A percentile compares a stretch with the other conserved stretches of the same genome.
Evolutionary conservation across 495 filamentous ascomycete species (phyloP).

Genomic region (Hypomontagnella submonticulosa): DNA sequence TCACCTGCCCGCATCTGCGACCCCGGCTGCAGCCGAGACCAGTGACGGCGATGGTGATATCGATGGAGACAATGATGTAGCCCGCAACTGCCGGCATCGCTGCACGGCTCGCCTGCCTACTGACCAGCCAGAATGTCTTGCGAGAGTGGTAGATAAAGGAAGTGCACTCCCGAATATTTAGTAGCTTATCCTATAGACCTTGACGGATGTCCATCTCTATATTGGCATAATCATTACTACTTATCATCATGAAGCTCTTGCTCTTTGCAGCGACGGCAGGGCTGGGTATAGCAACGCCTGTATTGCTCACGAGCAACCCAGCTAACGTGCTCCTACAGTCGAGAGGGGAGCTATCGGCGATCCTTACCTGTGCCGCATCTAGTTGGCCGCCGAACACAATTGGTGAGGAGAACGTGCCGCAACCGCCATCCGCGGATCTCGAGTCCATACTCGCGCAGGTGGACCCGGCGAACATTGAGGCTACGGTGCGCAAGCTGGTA

Average conservation of each 20-base stretch:
- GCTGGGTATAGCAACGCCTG: slow-evolving; percentile 27
- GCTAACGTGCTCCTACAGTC: slow-evolving; percentile 22
- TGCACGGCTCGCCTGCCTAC: background rate
- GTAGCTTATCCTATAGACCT: background rate
- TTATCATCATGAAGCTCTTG: slow-evolving; percentile 18
- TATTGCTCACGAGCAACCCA: slow-evolving; percentile 29
- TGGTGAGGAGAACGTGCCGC: slow-evolving; percentile 54
- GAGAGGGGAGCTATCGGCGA: slow-evolving; percentile 4
- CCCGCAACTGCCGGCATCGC: slow-evolving; percentile 20
- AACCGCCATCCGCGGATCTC: slow-evolving; percentile 58
- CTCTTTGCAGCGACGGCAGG: slow-evolving; percentile 19
- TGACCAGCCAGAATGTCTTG: background rate
- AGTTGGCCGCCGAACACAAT: slow-evolving; percentile 46
- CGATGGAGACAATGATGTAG: slow-evolving; percentile 20
- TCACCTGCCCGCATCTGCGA: background rate
- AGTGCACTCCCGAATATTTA: background rate
- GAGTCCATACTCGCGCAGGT: slow-evolving; percentile 55
- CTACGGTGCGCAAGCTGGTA: slow-evolving; percentile 59
- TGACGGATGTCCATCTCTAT: background rate
- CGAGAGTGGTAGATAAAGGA: background rate
- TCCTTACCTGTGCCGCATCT: slow-evolving; percentile 39
- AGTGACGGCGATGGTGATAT: slow-evolving; percentile 28
- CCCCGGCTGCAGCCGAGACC: slow-evolving; percentile 11
- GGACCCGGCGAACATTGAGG: slow-evolving; percentile 54
- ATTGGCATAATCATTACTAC: too few species aligned